A percentile compares a stretch with the other conserved stretches of the same genome.
These are phyloP conservation scores for Tetrapisispora taiwanensis DNA, from an alignment of 805 yeast species.

Conservation along the genomic window DNA sequence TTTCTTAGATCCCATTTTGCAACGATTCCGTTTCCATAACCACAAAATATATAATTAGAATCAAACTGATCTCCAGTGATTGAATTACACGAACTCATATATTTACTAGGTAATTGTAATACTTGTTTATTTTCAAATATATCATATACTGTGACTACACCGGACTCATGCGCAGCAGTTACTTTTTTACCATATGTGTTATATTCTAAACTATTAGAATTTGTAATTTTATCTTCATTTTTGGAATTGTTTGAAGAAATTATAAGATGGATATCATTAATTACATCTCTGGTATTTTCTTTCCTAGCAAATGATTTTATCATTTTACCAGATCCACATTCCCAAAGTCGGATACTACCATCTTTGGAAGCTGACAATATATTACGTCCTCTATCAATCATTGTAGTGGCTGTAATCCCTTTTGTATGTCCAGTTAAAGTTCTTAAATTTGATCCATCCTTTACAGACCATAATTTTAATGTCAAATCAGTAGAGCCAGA, in stretches of 20 bases:
- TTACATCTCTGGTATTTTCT: constrained; percentile 30
- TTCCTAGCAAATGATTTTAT: constrained; percentile 34
- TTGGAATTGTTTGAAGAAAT: not conserved
- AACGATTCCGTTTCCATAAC: constrained; percentile 29
- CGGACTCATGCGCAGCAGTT: constrained; percentile 35
- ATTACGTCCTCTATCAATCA: constrained; percentile 61
- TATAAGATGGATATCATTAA: constrained; percentile 19
- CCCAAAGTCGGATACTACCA: constrained; percentile 57
- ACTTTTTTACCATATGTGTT: constrained; percentile 39
- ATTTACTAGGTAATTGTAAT: constrained; percentile 19
- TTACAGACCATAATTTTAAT: constrained; percentile 51
- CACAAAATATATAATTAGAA: constrained; percentile 21
- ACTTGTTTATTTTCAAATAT: constrained; percentile 21
- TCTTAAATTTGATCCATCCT: constrained; percentile 40
- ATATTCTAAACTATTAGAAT: constrained; percentile 33
- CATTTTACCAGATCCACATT: constrained; percentile 46
- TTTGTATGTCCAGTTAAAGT: constrained; percentile 41
- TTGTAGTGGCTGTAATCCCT: constrained; percentile 37
- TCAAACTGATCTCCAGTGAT: constrained; percentile 4
- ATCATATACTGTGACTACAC: constrained; percentile 34
- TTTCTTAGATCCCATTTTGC: constrained; percentile 35
- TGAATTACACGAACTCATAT: constrained; percentile 19
- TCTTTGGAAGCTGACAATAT: constrained; percentile 45
- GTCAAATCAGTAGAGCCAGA: constrained; percentile 51
- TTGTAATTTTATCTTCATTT: not conserved